phyloP scores from a whole-genome alignment of 768 basidiomycete species.

The Mycena epipterygia region DNA sequence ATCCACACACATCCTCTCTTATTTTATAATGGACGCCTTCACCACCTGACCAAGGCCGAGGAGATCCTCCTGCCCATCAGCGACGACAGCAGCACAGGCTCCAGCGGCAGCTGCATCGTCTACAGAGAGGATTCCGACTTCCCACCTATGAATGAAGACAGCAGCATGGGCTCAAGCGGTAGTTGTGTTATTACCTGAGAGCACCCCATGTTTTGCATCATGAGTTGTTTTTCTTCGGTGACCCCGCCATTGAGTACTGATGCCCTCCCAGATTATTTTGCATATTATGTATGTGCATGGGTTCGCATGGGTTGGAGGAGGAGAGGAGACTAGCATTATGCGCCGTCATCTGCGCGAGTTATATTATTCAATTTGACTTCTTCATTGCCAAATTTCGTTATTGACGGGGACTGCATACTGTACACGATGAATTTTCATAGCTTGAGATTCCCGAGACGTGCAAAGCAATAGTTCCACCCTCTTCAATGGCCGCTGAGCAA shows the following conservation, averaged over 20 bases:
- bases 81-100: slow-evolving; percentile 17
- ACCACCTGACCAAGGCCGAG: slow-evolving; percentile 1
- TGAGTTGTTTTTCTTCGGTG: background rate
- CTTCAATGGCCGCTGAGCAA: too few species aligned
- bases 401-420: too few species aligned
- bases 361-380: background rate
- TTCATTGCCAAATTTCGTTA: background rate
- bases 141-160: slow-evolving; percentile 19
- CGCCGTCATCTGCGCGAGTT: background rate
- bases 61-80: slow-evolving; percentile 19
- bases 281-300: too few species aligned
- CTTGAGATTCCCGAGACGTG: too few species aligned
- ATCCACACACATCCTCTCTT: background rate
- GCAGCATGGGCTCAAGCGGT: slow-evolving; percentile 10
- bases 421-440: too few species aligned
- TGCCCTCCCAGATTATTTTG: background rate
- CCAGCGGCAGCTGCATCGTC: slow-evolving; percentile 21
- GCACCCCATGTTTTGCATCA: background rate
- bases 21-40: slow-evolving; percentile 3
- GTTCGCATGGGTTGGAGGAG: too few species aligned
- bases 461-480: too few species aligned
- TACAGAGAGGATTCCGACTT: slow-evolving; percentile 11
- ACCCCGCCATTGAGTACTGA: background rate
- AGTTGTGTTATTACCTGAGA: slow-evolving; percentile 14
- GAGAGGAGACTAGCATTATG: background rate